Evolutionary conservation across 331 rosid species (phyloP), one percentile per base, ranked within the genome.

Genomic region (Acacia concinna): DNA sequence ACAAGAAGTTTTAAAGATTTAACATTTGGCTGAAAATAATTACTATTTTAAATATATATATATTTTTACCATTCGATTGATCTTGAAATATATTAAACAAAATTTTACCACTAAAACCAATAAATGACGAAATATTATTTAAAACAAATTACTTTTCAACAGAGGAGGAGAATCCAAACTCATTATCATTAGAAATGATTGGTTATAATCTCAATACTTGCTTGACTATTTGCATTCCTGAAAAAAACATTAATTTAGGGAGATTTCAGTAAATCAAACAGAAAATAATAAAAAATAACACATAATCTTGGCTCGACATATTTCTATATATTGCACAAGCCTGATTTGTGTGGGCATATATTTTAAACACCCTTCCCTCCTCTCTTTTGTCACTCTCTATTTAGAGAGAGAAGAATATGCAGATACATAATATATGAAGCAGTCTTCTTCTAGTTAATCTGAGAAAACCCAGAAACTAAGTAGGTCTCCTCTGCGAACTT

Each of bases 321-420:
- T 74, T 70, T 79, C 88, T 87, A 92, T 86, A 81, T 94, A 88
- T 78, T 84, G 74, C 80, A 73, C 30, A 20, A 43, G 71, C 66
- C 79, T 68, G 69, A 46, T 84, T 38, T 71, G 81, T 83, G 90
- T 83, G 92, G 89, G 56, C 72, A 77, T 68, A 75, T 21, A 40
- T 25, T 62, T 35, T 44, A 56, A 25, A 23, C 9, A 56, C 31
- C 34, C 8, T 17, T 51, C 64, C 47, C 35, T 56, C 66, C 51
- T 40, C 68, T 81, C 62, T 37, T 56, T 18, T 18, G 23, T 20
- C 25, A 49, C 74, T 38, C 34, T 41, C 75, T 41, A n/a, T n/a
- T 47, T 3, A 15, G 68, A 62, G 67, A 60, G 67, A 60, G 67
- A 28, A 27, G 34, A 59, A 5, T 60, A 60, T 28, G 44, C 68